Evolutionary conservation across 345 rosid species (phyloP).

Genomic region (Carallia brachiata): DNA sequence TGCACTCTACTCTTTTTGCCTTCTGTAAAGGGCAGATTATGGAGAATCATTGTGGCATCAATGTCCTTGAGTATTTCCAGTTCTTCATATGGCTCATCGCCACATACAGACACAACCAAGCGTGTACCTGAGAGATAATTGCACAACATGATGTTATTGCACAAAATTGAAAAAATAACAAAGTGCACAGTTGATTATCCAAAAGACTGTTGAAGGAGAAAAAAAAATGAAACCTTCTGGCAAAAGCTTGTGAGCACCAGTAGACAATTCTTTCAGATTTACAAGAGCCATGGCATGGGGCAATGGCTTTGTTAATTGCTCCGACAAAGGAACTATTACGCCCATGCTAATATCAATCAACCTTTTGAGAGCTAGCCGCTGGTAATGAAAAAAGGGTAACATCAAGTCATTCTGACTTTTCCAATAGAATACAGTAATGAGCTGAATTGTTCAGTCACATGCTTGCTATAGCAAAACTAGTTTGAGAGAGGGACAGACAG

Average conservation of each 20-base stretch:
- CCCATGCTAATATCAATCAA: slow-evolving; percentile 95
- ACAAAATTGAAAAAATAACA: slow-evolving; percentile 4
- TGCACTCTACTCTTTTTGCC: slow-evolving; percentile 84
- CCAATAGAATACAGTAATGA: slow-evolving; percentile 1
- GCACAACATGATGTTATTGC: slow-evolving; percentile 3
- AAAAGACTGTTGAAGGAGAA: too few species aligned
- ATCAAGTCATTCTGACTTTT: slow-evolving; percentile 22
- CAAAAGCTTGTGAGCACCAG: slow-evolving; percentile 91
- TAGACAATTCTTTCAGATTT: slow-evolving; percentile 80
- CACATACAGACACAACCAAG: slow-evolving; percentile 78
- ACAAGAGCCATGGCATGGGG: slow-evolving; percentile 93
- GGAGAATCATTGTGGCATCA: slow-evolving; percentile 83
- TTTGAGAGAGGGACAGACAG: not conserved
- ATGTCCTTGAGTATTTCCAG: slow-evolving; percentile 67
- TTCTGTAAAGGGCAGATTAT: slow-evolving; percentile 66
- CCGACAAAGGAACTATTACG: slow-evolving; percentile 81
- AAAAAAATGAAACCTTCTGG: slow-evolving; percentile 66
- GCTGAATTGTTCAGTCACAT: slow-evolving; percentile 4
- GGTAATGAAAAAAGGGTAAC: slow-evolving; percentile 25
- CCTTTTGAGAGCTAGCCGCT: slow-evolving; percentile 92
- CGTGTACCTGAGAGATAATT: slow-evolving; percentile 64
- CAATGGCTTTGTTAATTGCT: slow-evolving; percentile 91
- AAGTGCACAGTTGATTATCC: too few species aligned
- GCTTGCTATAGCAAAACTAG: not conserved
- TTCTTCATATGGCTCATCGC: slow-evolving; percentile 74